These are phyloP conservation scores for Neurospora sp. DNA, from an alignment of 2,329 filamentous ascomycete genomes.

Conservation along the genomic window DNA sequence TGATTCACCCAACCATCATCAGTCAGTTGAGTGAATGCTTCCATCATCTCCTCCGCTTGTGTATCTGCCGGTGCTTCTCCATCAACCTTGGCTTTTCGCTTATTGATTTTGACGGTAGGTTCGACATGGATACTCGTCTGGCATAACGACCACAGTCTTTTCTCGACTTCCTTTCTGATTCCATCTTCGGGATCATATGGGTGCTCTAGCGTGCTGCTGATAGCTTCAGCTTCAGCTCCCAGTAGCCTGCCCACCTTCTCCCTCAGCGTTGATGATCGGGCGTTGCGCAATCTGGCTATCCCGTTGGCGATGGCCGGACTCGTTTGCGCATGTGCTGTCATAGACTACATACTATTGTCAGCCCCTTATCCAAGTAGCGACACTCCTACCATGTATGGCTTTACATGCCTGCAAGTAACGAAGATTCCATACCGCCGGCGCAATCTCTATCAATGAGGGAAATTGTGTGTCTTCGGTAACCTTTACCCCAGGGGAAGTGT, in stretches of 20 bases:
- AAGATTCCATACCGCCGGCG: slow-evolving; percentile 25
- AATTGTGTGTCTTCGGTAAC: slow-evolving; percentile 6
- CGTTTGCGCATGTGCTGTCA: slow-evolving; percentile 12
- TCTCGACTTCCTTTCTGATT: slow-evolving; percentile 4
- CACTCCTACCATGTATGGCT: slow-evolving; percentile 6
- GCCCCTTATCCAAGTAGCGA: slow-evolving; percentile 3
- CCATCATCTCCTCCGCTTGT: background rate
- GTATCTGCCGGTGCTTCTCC: background rate
- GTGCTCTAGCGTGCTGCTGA: background rate
- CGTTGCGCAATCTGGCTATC: slow-evolving; percentile 10
- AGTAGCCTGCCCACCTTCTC: slow-evolving; percentile 10
- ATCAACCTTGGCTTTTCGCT: background rate
- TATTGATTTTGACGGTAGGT: slow-evolving; percentile 1
- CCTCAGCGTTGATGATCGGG: slow-evolving; percentile 12
- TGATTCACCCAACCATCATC: background rate
- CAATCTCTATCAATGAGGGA: slow-evolving; percentile 21
- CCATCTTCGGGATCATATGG: background rate
- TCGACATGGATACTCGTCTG: slow-evolving; percentile 13
- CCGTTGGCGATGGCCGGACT: slow-evolving; percentile 12
- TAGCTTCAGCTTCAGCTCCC: background rate
- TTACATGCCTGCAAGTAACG: slow-evolving; percentile 22
- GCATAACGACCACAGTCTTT: slow-evolving; percentile 14
- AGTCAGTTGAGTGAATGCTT: background rate
- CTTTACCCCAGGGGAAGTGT: slow-evolving; percentile 9
- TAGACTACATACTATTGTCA: slow-evolving; percentile 9